phyloP scores from a whole-genome alignment of 2,329 filamentous ascomycete species.

The Shiraia sp. region DNA sequence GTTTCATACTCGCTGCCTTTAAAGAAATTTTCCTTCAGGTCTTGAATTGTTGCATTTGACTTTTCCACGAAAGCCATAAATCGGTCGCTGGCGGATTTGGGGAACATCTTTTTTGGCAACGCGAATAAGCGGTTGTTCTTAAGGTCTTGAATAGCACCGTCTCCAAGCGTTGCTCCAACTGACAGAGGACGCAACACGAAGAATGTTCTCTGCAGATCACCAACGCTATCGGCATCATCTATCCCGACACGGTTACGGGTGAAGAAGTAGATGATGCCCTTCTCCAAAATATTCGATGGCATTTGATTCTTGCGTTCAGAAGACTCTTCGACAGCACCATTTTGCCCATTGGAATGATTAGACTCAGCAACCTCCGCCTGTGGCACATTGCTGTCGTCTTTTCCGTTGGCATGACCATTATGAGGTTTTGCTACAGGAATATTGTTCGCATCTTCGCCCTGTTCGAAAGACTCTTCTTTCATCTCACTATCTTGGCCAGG shows the following conservation, averaged over 20 bases:
- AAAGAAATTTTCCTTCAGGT: conserved; percentile 75
- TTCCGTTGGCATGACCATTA: conserved; percentile 6
- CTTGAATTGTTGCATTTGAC: conserved; percentile 64
- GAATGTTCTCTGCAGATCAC: conserved; percentile 77
- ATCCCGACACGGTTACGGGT: conserved; percentile 76
- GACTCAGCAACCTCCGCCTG: conserved; percentile 18
- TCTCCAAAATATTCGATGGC: conserved; percentile 73
- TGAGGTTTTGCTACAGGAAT: conserved; percentile 1
- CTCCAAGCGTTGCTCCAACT: conserved; percentile 67
- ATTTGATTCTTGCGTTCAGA: conserved; percentile 55
- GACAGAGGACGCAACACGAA: conserved; percentile 77
- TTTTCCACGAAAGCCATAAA: conserved; percentile 88
- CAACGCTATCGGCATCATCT: conserved; percentile 68
- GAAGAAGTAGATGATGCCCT: conserved; percentile 91
- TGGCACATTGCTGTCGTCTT: conserved; percentile 14
- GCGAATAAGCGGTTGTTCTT: conserved; percentile 72
- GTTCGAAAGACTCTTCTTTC: conserved; percentile 24
- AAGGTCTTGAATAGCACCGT: conserved; percentile 60
- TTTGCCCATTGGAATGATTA: conserved; percentile 23
- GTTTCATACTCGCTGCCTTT: conserved; percentile 70
- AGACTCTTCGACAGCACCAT: conserved; percentile 52
- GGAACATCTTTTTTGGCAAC: conserved; percentile 83
- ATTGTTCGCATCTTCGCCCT: conserved; percentile 1
- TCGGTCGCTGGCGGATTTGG: conserved; percentile 66
- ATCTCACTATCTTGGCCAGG: conserved; percentile 31